Evolutionary conservation across 768 basidiomycete genomes (phyloP).

Genomic region (Coprinellus micaceus): DNA sequence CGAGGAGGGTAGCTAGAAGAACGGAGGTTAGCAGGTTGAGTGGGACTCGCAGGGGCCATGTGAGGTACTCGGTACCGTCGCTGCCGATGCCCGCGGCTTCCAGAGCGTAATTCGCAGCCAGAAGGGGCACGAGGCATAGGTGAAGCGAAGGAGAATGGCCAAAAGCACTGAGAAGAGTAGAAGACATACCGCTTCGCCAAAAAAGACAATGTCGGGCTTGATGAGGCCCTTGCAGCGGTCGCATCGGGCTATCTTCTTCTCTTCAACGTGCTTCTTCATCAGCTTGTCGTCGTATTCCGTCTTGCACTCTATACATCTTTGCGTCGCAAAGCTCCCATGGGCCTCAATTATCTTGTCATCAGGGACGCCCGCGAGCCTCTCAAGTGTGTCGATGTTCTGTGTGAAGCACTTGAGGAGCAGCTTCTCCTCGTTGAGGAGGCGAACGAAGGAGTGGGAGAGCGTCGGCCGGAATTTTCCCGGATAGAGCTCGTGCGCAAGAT

Average conservation of each 20-base stretch:
- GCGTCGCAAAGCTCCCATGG: constrained; percentile 90
- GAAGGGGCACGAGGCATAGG: not conserved
- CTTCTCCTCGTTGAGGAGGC: constrained; percentile 64
- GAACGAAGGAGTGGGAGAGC: constrained; percentile 84
- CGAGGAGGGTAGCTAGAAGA: constrained; percentile 58
- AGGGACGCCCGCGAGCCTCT: constrained; percentile 78
- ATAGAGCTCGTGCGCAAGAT: constrained; percentile 88
- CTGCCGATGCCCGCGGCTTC: too few species aligned
- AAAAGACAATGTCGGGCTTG: constrained; percentile 95
- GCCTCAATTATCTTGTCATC: constrained; percentile 81
- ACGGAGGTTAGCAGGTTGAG: not conserved
- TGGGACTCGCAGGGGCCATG: too few species aligned
- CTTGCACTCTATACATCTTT: constrained; percentile 78
- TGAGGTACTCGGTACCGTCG: too few species aligned
- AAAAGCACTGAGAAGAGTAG: not conserved
- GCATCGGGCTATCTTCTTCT: constrained; percentile 70
- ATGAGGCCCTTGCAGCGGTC: constrained; percentile 64
- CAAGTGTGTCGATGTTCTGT: constrained; percentile 92
- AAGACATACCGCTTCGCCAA: constrained; percentile 69
- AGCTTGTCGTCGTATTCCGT: constrained; percentile 55
- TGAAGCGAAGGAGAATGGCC: not conserved
- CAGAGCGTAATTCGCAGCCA: not conserved
- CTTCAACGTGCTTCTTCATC: constrained; percentile 61
- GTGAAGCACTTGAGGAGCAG: constrained; percentile 80
- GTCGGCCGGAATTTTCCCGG: constrained; percentile 90